Base-by-base conservation (phyloP, 163 green algal genomes). In the Scenedesmus sp. region DNA sequence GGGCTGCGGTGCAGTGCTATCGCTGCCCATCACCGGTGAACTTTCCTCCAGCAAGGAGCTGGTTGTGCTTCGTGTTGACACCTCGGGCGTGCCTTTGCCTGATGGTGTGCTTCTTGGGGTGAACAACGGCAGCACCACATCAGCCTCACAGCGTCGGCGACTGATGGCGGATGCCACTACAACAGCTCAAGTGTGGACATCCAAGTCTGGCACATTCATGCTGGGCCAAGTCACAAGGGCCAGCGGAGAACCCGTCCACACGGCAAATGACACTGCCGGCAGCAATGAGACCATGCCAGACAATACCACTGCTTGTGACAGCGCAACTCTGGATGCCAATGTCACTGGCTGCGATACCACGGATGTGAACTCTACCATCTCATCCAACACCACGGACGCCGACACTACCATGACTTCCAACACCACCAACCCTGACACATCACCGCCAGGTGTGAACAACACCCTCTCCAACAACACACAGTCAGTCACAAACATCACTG, bases 181-280 rank as follows among this genome's bases (percentile, higher is more conserved):
- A 33, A 49, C 33, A 42, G 30, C 49, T 15, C 79, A 85, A 51
- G 37, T 85, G 42, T 85, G 40, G 79, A 51, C 49, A 3, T 65
- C 30, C 7, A 53, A 42, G 24, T 85, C 79, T 42, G 79, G 79
- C 22, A 85, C 42, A 4, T 85, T 65, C 40, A 51, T 85, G 79
- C 79, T 85, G 37, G 79, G 79, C 42, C 79, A 85, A 35, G 26
- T 85, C 43, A 85, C 42, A 76, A 76, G 65, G 65, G 40, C 30
- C 0, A 7, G 65, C 18, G 65, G 65, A 40, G 30, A 10, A 40
- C 65, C 30, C 26, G 56, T 16, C 56, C 6, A 0, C n/a, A 22
- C 1, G 22, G 56, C 56, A n/a, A 40, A 76, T 76, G 65, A 76
- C 65, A 76, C 65, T 5, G 30, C 15, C 30, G 24, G 65, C 65